These are phyloP conservation scores for Cladophialophora carrionii DNA, from an alignment of 2,329 filamentous ascomycete genomes.

Conservation along the genomic window DNA sequence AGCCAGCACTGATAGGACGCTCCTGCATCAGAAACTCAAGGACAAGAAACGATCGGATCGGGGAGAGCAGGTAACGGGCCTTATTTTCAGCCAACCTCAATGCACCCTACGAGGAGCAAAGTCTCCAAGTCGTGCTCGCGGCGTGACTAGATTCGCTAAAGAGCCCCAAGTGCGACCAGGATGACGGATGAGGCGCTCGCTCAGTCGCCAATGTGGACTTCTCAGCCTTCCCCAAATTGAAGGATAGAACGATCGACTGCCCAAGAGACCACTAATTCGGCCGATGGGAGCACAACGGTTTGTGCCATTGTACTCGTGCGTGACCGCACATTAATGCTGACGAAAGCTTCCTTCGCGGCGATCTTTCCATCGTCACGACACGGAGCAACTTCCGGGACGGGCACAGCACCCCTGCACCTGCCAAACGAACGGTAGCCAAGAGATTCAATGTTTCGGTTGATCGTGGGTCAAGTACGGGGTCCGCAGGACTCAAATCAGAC, in stretches of 20 bases:
- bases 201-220: constrained; percentile 21
- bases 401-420: background rate
- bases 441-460: constrained; percentile 20
- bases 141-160: constrained; percentile 23
- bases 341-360: background rate
- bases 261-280: background rate
- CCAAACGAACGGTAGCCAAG: constrained; percentile 3
- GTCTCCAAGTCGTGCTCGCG: constrained; percentile 11
- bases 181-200: constrained; percentile 27
- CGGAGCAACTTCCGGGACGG: background rate
- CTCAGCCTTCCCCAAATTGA: constrained; percentile 9
- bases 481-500: background rate
- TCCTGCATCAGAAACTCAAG: constrained; percentile 9
- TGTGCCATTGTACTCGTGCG: background rate
- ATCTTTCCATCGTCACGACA: background rate
- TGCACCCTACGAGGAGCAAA: background rate
- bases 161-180: background rate
- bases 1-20: constrained; percentile 9
- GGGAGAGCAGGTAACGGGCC: constrained; percentile 12
- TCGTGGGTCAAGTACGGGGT: constrained; percentile 10
- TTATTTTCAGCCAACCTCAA: constrained; percentile 1
- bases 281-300: constrained; percentile 1
- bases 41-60: constrained; percentile 23
- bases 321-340: background rate
- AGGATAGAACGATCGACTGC: constrained; percentile 5